Conservation (phyloP, 345 rosid genomes). For the Balakata baccata region DNA sequence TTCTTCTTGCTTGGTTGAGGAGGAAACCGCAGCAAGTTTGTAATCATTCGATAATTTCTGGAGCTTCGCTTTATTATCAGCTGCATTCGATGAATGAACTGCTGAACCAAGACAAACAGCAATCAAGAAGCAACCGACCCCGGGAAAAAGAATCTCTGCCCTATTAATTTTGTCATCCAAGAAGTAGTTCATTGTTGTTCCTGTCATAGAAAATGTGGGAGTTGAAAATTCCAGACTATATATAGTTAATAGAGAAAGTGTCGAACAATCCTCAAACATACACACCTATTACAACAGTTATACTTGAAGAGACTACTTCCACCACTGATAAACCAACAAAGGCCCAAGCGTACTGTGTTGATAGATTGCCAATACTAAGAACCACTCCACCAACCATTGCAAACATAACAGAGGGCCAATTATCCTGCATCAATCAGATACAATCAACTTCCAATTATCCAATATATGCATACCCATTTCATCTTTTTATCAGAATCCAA, state of each 20-base stretch:
- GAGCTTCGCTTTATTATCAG: conserved; percentile 70
- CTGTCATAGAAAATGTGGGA: conserved; percentile 35
- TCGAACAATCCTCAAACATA: background rate
- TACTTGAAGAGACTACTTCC: conserved; percentile 65
- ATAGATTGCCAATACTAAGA: conserved; percentile 70
- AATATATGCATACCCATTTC: background rate
- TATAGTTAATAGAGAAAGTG: background rate
- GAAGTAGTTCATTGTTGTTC: conserved; percentile 84
- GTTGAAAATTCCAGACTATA: background rate
- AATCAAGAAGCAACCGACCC: conserved; percentile 80
- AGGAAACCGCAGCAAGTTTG: conserved; percentile 21
- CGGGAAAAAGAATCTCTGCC: conserved; percentile 79
- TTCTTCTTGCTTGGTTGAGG: conserved; percentile 7
- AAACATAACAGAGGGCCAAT: conserved; percentile 69
- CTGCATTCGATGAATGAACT: conserved; percentile 71
- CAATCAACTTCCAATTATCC: background rate
- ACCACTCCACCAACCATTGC: conserved; percentile 78
- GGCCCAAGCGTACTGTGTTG: conserved; percentile 89
- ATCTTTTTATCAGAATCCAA: background rate
- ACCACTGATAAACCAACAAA: conserved; percentile 83
- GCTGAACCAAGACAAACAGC: conserved; percentile 81
- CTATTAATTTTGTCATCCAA: conserved; percentile 71
- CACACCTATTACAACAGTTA: conserved; percentile 74
- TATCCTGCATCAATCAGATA: conserved; percentile 38
- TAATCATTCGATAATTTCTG: conserved; percentile 25